A percentile compares a stretch with the other conserved stretches of the same genome.
These are phyloP conservation scores for Fusarium zealandicum DNA, from an alignment of 2,329 filamentous ascomycete genomes.

Conservation along the genomic window DNA sequence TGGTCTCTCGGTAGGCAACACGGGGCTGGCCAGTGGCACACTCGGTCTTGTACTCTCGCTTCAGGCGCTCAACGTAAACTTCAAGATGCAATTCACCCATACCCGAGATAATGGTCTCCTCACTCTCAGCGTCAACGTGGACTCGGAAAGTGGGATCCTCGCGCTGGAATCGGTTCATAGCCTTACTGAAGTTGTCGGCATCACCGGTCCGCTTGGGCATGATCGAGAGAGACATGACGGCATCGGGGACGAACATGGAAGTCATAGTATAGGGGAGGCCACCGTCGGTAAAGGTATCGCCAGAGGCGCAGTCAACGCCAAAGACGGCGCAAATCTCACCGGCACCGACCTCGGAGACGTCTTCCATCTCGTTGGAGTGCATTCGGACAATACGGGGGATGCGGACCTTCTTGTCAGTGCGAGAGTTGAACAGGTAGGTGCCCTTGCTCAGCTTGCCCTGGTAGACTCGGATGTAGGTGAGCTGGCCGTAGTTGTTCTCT, in stretches of 20 bases:
- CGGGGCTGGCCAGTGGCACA: constrained; percentile 96
- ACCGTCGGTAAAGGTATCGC: constrained; percentile 97
- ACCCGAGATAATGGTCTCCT: constrained; percentile 96
- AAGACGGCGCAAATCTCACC: constrained; percentile 99
- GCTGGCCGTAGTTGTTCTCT: constrained; percentile 97
- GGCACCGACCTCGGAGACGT: constrained; percentile 88
- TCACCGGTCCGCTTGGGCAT: constrained; percentile 94
- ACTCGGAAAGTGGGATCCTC: constrained; percentile 98
- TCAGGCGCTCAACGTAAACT: constrained; percentile 97
- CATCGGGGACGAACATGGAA: constrained; percentile 97
- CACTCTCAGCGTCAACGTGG: constrained; percentile 87
- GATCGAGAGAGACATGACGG: constrained; percentile 97
- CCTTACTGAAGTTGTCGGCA: constrained; percentile 93
- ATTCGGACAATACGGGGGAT: constrained; percentile 97
- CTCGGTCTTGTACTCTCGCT: constrained; percentile 95
- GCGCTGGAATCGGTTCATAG: constrained; percentile 97
- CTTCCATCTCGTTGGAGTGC: constrained; percentile 99
- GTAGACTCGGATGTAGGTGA: constrained; percentile 98
- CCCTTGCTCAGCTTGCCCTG: constrained; percentile 91
- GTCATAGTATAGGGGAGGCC: constrained; percentile 93
- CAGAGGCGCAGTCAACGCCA: constrained; percentile 95
- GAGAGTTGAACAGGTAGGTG: constrained; percentile 89
- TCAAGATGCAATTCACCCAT: constrained; percentile 98
- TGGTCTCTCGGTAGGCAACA: constrained; percentile 95
- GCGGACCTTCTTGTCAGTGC: constrained; percentile 94